Base-by-base conservation (phyloP, 306 rosid species). In the Acacia acuminata region DNA sequence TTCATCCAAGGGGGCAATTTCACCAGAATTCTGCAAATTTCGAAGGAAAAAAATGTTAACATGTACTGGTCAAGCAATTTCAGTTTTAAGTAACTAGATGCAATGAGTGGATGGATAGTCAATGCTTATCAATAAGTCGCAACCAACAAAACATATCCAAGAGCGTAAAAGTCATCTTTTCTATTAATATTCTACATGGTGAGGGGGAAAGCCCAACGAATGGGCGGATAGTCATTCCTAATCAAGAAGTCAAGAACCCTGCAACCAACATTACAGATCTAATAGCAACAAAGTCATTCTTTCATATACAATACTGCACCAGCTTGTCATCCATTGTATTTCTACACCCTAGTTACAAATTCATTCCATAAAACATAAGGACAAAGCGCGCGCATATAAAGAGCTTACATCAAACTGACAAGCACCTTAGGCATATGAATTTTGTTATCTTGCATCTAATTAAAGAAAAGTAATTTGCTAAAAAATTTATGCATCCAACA, bases 1-100 rank as follows among this genome's bases (percentile, higher is more conserved):
- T 89, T 94, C 93, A n/a, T 92, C 94, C 53, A 96, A 85, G 65
- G 97, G 97, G 83, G 97, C 97, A 76, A 96, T 91, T 88, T 92
- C 97, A 72, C 99, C 98, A 88, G 99, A 96, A 83, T 94, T 96
- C 99, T 96, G 88, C 53, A 85, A 84, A 58, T 30, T 36, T 75
- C 55, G 47, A 73, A 66, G 27, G n/a, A 12, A 70, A 36, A 16
- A 48, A 66, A 74, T 45, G 84, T 71, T 10, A 72, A 65, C 30
- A 38, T 24, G 48, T 56, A 36, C 14, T 32, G 45, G 36, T 32
- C 73, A 67, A 66, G 45, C 44, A 76, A 71, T 76, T 71, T 50
- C 56, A 82, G 51, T 53, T 17, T 53, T 16, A 7, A 17, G 22
- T 53, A 53, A 53, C 60, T n/a, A 19, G 22, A 53, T 17, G 60